Percentiles rank a stretch among this genome's conserved stretches.
These are phyloP conservation scores for Annulohypoxylon moriforme DNA, from an alignment of 495 filamentous ascomycete genomes.

Conservation along the genomic window DNA sequence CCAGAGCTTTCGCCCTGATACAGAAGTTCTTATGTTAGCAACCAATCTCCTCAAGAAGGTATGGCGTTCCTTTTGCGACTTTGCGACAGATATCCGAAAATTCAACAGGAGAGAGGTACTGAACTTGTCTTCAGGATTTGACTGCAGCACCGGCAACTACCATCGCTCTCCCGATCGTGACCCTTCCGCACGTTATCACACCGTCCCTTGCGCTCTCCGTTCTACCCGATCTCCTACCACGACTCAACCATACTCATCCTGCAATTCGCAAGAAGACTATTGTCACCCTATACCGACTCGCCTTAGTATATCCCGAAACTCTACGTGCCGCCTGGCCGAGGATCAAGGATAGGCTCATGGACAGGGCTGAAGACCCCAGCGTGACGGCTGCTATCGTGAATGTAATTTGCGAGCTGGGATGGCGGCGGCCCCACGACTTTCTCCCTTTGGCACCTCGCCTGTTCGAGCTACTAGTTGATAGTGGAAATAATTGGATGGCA, in stretches of 20 bases:
- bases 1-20: conserved; percentile 94
- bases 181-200: conserved; percentile 91
- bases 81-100: conserved; percentile 1
- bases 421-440: conserved; percentile 93
- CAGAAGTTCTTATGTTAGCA: conserved; percentile 96
- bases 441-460: conserved; percentile 89
- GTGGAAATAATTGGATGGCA: conserved; percentile 99
- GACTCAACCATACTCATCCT: conserved; percentile 84
- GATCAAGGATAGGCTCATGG: conserved; percentile 92
- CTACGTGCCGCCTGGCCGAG: conserved; percentile 94
- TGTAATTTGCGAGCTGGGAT: conserved; percentile 95
- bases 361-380: conserved; percentile 88
- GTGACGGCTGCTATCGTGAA: conserved; percentile 96
- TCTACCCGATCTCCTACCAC: conserved; percentile 84
- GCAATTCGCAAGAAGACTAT: conserved; percentile 93
- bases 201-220: conserved; percentile 89
- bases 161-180: conserved; percentile 84
- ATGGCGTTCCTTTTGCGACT: not conserved
- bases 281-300: conserved; percentile 89
- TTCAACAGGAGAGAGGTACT: conserved; percentile 18
- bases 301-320: conserved; percentile 93
- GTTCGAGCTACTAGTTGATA: conserved; percentile 91
- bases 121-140: conserved; percentile 71
- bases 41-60: conserved; percentile 98
- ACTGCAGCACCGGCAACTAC: conserved; percentile 76